Evolutionary conservation across 2,329 filamentous ascomycete genomes (phyloP), one percentile per base, ranked within the genome.

Genomic region (Phialophora tarda): DNA sequence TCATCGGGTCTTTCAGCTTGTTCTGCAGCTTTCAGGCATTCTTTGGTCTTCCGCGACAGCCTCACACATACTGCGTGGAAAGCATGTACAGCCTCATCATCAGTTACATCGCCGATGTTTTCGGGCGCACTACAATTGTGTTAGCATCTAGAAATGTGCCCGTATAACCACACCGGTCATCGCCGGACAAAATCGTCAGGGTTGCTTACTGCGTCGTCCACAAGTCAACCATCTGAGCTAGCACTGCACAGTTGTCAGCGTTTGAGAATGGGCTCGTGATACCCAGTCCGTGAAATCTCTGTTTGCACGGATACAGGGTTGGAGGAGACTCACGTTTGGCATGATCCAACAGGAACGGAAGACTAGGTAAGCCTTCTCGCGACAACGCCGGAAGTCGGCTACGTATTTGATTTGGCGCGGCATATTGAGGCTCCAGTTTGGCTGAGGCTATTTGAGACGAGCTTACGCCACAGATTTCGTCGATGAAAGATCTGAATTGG

Each of bases 271-370:
- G 8, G 23, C 26, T 24, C 21, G 23, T 17, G 38, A 44, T n/a
- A 4, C 34, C 17, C 17, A n/a, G 6, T n/a, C 38, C 38, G 38
- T 44, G 38, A 44, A n/a, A n/a, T n/a, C 14, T 17, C 14, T 21
- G 5, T 44, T 44, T 44, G 38, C 38, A 44, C 17, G 38, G 21
- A 26, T 3, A 11, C 23, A 26, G 14, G 8, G 48, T 51, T 17
- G 21, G 48, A 28, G 10, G 10, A 17, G 10, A 28, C 48, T 51
- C 48, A 32, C 48, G 6, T 68, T 92, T 88, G 7, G 93, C 88
- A 69, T 93, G 89, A 72, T 99, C 95, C 68, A 99, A 91, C 3
- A 99, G 85, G 76, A 96, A 97, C 0, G 95, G 95, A 14, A 99
- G 82, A 54, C 91, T 95, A 0, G 93, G 94, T 73, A 97, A 97